Evolutionary conservation across 495 filamentous ascomycete species (phyloP).

Genomic region (Penicillium egyptiacum): DNA sequence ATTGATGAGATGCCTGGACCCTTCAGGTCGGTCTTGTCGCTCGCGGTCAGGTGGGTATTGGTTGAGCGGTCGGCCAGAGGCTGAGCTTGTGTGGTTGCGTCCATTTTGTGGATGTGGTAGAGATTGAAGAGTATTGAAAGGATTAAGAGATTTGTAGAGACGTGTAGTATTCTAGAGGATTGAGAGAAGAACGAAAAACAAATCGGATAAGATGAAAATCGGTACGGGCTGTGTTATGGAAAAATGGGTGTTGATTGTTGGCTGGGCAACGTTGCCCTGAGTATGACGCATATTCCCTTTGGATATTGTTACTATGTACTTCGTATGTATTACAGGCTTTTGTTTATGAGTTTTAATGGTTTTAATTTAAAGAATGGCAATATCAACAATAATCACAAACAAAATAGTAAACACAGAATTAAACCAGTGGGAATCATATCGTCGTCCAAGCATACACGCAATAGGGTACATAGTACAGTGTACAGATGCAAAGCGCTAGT

Average conservation of each 20-base stretch:
- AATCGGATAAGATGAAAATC: slow-evolving; percentile 35
- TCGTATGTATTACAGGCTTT: not conserved
- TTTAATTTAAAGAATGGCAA: not conserved
- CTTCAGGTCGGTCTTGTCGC: slow-evolving; percentile 40
- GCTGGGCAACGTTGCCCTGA: slow-evolving; percentile 44
- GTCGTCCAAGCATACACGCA: slow-evolving; percentile 13
- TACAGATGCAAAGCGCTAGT: slow-evolving; percentile 12
- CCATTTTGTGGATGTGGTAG: slow-evolving; percentile 27
- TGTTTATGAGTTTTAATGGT: not conserved
- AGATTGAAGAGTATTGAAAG: slow-evolving; percentile 5
- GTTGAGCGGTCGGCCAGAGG: slow-evolving; percentile 46
- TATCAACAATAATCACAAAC: not conserved
- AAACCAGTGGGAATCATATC: slow-evolving; percentile 17
- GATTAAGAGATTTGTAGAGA: slow-evolving; percentile 1
- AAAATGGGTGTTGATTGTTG: slow-evolving; percentile 46
- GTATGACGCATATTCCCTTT: slow-evolving; percentile 17
- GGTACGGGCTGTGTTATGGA: slow-evolving; percentile 25
- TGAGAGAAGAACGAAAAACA: slow-evolving; percentile 11
- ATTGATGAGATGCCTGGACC: slow-evolving; percentile 48
- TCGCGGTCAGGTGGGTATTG: slow-evolving; percentile 43
- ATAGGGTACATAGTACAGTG: slow-evolving; percentile 8
- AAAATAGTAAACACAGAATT: not conserved
- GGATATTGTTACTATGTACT: no score
- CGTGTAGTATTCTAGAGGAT: not conserved
- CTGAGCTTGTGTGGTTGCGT: slow-evolving; percentile 37